These are phyloP conservation scores for Colletotrichum agaves DNA, from an alignment of 2,329 filamentous ascomycete genomes.

Conservation along the genomic window DNA sequence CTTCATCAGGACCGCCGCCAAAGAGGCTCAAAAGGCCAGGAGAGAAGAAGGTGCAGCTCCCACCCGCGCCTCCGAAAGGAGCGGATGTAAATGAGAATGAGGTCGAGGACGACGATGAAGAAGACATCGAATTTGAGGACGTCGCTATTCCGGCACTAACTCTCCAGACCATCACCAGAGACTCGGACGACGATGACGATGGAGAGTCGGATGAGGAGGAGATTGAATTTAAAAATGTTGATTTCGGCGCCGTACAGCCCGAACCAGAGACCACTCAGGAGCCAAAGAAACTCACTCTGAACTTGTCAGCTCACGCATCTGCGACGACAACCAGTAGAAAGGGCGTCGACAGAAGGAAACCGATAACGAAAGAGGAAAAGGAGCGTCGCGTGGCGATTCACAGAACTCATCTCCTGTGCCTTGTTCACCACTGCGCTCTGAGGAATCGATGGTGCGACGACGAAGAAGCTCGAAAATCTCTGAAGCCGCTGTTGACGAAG, in stretches of 20 bases:
- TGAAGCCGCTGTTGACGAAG: conserved; percentile 73
- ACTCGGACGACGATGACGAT: conserved; percentile 57
- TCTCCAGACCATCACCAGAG: conserved; percentile 61
- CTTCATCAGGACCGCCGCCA: conserved; percentile 51
- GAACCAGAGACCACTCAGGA: conserved; percentile 41
- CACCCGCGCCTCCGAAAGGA: not conserved
- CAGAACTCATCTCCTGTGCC: conserved; percentile 84
- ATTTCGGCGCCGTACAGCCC: conserved; percentile 49
- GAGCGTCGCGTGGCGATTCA: conserved; percentile 78
- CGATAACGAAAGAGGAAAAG: conserved; percentile 64
- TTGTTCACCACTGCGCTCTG: conserved; percentile 79
- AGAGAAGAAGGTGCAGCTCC: conserved; percentile 29
- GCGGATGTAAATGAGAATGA: conserved; percentile 45
- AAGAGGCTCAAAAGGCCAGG: conserved; percentile 53
- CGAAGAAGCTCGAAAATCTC: conserved; percentile 69
- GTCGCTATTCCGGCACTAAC: conserved; percentile 59
- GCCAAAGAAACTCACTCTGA: conserved; percentile 58
- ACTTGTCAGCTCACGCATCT: conserved; percentile 60
- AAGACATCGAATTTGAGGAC: conserved; percentile 61
- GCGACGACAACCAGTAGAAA: conserved; percentile 46
- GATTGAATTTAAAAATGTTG: conserved; percentile 61
- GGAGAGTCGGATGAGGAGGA: conserved; percentile 48
- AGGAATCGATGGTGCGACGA: conserved; percentile 94
- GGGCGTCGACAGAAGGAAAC: conserved; percentile 57
- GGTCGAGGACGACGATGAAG: conserved; percentile 52